Evolutionary conservation across 257 asterid genomes (phyloP).

Genomic region (Lavandula angustifolia): DNA sequence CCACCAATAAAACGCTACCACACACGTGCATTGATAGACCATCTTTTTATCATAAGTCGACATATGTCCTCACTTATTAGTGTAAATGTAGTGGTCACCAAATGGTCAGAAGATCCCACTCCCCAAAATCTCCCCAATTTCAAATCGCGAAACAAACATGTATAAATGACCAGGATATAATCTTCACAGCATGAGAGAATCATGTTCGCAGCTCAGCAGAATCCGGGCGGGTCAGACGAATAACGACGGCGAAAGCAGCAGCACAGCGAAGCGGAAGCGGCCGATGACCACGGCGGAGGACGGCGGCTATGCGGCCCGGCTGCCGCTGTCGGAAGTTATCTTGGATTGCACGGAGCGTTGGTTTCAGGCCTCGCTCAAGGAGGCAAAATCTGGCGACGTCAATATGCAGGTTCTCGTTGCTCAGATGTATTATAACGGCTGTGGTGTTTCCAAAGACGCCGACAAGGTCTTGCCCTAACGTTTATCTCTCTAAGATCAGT

Average conservation of each 20-base stretch:
- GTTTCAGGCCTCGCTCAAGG: slow-evolving; percentile 73
- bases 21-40: too few species aligned
- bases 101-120: too few species aligned
- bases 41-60: too few species aligned
- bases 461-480: slow-evolving; percentile 44
- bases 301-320: slow-evolving; percentile 24
- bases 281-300: slow-evolving; percentile 34
- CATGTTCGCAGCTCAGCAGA: slow-evolving; percentile 30
- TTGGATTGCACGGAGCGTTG: slow-evolving; percentile 64
- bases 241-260: slow-evolving; percentile 23
- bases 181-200: slow-evolving; percentile 32
- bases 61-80: too few species aligned
- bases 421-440: slow-evolving; percentile 73
- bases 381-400: slow-evolving; percentile 67
- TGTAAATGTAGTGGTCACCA: too few species aligned
- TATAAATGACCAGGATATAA: background rate
- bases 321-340: slow-evolving; percentile 60
- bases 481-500: background rate
- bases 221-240: slow-evolving; percentile 27
- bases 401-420: slow-evolving; percentile 72
- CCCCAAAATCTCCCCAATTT: slow-evolving; percentile 29
- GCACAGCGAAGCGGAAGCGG: slow-evolving; percentile 29
- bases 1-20: too few species aligned
- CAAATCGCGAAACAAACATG: background rate
- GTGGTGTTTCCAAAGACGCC: slow-evolving; percentile 57